Percentiles rank a stretch among this genome's conserved stretches.
These are phyloP conservation scores for Teunomyces gatunensis DNA, from an alignment of 805 yeast species.

Conservation along the genomic window DNA sequence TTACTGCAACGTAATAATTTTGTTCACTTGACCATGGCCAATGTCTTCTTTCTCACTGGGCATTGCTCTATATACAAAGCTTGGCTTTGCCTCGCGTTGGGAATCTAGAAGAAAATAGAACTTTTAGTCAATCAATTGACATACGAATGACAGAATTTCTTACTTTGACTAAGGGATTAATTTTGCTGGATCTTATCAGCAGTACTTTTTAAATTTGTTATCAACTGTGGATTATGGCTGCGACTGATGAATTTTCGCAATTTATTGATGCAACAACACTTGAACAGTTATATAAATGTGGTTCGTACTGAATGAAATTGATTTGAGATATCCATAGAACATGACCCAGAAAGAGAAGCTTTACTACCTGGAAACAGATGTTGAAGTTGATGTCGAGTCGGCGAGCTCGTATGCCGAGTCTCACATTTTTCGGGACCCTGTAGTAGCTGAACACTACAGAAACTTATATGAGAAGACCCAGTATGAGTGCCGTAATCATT, in stretches of 20 bases:
- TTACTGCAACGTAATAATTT: not conserved
- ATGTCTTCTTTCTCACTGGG: too few relatives aligned
- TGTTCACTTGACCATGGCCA: not conserved
- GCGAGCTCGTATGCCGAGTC: slow-evolving; percentile 1
- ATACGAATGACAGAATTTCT: too few relatives aligned
- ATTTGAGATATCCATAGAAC: not conserved
- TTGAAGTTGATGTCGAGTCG: slow-evolving; percentile 4
- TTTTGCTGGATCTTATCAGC: too few relatives aligned
- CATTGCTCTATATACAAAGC: not conserved
- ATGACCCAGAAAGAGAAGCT: slow-evolving; percentile 1
- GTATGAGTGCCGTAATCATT: slow-evolving; percentile 32
- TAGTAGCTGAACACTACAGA: slow-evolving; percentile 29
- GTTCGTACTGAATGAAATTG: not conserved
- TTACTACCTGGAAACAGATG: not conserved
- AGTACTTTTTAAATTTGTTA: not conserved
- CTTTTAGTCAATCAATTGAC: too few relatives aligned
- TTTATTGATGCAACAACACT: not conserved
- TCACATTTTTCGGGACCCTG: slow-evolving; percentile 33
- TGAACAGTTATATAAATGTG: too few relatives aligned
- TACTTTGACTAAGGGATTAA: too few relatives aligned
- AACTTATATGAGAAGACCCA: slow-evolving; percentile 26
- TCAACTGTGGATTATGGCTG: not conserved
- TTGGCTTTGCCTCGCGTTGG: not conserved
- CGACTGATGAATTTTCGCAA: not conserved
- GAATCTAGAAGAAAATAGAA: not conserved